These are phyloP conservation scores for Cornus suecica DNA, from an alignment of 148 eudicot species.

Conservation along the genomic window DNA sequence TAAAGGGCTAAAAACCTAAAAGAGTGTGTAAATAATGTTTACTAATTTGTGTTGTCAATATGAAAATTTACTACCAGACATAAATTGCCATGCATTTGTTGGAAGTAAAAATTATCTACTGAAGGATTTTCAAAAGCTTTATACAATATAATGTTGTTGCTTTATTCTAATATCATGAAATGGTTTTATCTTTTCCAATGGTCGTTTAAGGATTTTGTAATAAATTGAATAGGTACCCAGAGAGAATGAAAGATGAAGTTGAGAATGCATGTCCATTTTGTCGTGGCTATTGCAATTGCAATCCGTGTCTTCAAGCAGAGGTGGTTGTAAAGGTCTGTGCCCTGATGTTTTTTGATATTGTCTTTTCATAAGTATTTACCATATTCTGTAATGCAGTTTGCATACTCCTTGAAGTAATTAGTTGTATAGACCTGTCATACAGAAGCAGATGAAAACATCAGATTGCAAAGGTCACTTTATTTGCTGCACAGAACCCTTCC, in stretches of 20 bases:
- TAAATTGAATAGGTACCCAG: constrained; percentile 61
- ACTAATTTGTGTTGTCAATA: not conserved
- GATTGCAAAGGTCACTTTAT: constrained; percentile 58
- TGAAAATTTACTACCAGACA: no score
- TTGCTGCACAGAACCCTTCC: constrained; percentile 60
- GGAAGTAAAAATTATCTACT: not conserved
- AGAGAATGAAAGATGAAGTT: constrained; percentile 43
- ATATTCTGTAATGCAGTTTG: constrained; percentile 9
- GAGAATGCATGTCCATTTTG: constrained; percentile 70
- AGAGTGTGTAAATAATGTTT: not conserved
- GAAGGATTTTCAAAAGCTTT: no score
- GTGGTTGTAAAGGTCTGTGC: constrained; percentile 37
- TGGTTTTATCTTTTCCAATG: not conserved
- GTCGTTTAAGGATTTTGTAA: not conserved
- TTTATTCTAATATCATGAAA: not conserved
- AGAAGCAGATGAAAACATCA: constrained; percentile 36
- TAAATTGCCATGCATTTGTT: not conserved
- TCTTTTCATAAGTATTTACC: not conserved
- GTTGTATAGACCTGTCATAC: constrained; percentile 37
- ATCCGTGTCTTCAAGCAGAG: constrained; percentile 50
- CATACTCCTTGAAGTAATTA: constrained; percentile 7
- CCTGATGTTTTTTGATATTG: not conserved
- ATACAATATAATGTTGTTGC: not conserved
- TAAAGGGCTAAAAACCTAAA: not conserved
- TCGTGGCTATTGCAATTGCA: constrained; percentile 73